Percentiles rank a stretch among this genome's conserved stretches.
Evolutionary conservation across 108 stramenopile genomes (phyloP).

Genomic region (Cyclostephanos invisitatus): DNA sequence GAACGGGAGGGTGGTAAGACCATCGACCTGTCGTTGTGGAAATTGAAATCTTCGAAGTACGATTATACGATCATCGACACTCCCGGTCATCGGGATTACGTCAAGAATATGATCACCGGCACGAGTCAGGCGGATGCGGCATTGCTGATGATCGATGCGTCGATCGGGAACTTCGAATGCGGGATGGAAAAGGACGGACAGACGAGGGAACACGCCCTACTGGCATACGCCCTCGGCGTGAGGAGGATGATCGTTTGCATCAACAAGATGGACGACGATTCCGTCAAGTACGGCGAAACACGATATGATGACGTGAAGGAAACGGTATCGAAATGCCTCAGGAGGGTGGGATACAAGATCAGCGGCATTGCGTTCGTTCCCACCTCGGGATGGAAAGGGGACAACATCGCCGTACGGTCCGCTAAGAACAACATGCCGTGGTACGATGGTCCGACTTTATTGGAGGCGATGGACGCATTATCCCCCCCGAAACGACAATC

Average conservation of each 20-base stretch:
- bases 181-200: slow-evolving; percentile 94
- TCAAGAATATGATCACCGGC: slow-evolving; percentile 98
- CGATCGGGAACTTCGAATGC: slow-evolving; percentile 90
- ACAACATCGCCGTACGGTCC: slow-evolving; percentile 90
- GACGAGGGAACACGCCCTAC: slow-evolving; percentile 94
- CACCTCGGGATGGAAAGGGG: slow-evolving; percentile 94
- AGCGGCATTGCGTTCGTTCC: slow-evolving; percentile 93
- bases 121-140: slow-evolving; percentile 98
- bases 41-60: slow-evolving; percentile 87
- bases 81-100: slow-evolving; percentile 94
- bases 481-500: slow-evolving; percentile 84
- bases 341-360: slow-evolving; percentile 70
- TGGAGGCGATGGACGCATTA: slow-evolving; percentile 91
- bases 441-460: slow-evolving; percentile 94
- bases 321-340: slow-evolving; percentile 63
- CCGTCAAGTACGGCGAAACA: slow-evolving; percentile 80
- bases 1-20: slow-evolving; percentile 99
- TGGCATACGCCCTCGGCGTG: slow-evolving; percentile 96
- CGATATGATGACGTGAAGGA: slow-evolving; percentile 88
- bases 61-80: slow-evolving; percentile 96
- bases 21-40: slow-evolving; percentile 98
- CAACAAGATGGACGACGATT: slow-evolving; percentile 97
- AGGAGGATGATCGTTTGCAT: slow-evolving; percentile 94
- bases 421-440: slow-evolving; percentile 75
- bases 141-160: slow-evolving; percentile 89